Evolutionary conservation across 177 flowering plant species (phyloP), one percentile per base, ranked within the genome.

Genomic region (Vitis hybrid): DNA sequence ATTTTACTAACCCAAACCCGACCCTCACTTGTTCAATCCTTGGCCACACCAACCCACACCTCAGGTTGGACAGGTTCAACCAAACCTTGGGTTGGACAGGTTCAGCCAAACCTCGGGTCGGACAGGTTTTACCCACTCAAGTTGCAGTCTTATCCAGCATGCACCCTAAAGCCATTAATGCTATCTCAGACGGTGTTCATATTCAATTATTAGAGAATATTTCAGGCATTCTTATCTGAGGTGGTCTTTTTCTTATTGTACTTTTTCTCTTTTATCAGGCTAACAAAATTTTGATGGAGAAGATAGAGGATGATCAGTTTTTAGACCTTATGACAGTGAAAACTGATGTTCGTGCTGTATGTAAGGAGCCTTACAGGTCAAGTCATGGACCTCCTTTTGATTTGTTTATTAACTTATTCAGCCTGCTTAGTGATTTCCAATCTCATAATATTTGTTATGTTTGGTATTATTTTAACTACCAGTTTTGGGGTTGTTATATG

Each of bases 331-430:
- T 96, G 91, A 84, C 95, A 5, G 77, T 85, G 60, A 83, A 84
- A 71, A 86, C 91, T 79, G 97, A 96, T 80, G 91, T 96, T 66
- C 92, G 76, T 21, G 73, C 95, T 64, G 90, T 83, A 70, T 91
- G 88, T 70, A 90, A 91, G 86, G 98, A 93, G 81, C 98, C 97
- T 68, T 96, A 96, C 91, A 93, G 99, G 99, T 96, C 55, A 66
- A 74, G 49, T 30, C 18, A 58, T 68, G 15, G 62, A 75, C 65
- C 61, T 11, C 62, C 32, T 71, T 64, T 58, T 21, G 61, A 27
- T 24, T 35, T 8, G 58, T 41, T 48, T 66, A 21, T 49, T 17
- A 32, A 1, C 1, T 32, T 32, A 18, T 63, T 55, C 8, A 41
- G 17, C 12, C 12, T 46, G 61, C 51, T 51, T 15, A 56, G 11